Conservation (phyloP, 768 basidiomycete genomes). For the Amanita fuliginea region DNA sequence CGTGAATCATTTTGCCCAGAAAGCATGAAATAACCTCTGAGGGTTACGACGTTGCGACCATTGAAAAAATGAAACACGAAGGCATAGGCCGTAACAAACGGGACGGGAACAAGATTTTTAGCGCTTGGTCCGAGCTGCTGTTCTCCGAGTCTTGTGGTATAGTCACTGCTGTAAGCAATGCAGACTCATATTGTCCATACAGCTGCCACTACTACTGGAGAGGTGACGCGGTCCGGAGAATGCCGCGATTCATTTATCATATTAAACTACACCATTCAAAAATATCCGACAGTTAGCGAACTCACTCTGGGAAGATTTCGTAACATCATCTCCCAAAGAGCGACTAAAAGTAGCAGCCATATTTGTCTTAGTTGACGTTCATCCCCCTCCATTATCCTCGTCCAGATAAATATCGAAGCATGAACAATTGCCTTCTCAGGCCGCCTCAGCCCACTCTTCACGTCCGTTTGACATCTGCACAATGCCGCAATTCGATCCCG, state of each 20-base stretch:
- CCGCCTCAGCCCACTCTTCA: not conserved
- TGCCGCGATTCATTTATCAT: not conserved
- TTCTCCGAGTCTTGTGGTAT: not conserved
- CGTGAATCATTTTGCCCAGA: not conserved
- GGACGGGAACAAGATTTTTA: not conserved
- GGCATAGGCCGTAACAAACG: not conserved
- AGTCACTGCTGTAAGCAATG: not conserved
- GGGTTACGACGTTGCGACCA: not conserved
- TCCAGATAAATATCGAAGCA: conserved; percentile 1
- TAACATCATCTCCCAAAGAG: not conserved
- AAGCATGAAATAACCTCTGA: not conserved
- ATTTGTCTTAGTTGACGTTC: not conserved
- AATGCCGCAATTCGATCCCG: not conserved
- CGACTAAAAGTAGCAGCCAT: not conserved
- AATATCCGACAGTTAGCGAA: not conserved
- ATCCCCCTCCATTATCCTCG: not conserved
- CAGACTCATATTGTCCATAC: no score
- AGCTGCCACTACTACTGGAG: no score
- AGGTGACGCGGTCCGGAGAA: no score
- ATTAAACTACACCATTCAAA: not conserved
- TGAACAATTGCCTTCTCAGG: not conserved
- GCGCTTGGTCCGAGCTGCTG: not conserved
- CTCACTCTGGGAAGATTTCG: no score
- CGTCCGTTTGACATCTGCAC: not conserved
- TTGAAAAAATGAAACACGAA: not conserved